These are phyloP conservation scores for Fraxinus cuspidata DNA, from an alignment of 257 asterid species.

Conservation along the genomic window DNA sequence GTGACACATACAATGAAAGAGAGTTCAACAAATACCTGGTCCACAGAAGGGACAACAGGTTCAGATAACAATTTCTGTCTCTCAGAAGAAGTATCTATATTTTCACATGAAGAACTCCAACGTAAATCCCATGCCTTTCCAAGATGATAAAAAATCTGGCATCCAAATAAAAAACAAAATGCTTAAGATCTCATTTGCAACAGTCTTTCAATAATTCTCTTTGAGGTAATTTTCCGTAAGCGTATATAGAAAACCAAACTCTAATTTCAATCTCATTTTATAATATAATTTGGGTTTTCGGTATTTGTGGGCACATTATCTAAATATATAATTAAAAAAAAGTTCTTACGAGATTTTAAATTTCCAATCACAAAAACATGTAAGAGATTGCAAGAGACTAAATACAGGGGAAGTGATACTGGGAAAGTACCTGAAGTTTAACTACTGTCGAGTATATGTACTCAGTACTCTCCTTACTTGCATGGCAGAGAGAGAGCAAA, in stretches of 20 bases:
- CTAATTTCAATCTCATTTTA: background rate
- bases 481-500: conserved; percentile 76
- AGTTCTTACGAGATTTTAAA: conserved; percentile 1
- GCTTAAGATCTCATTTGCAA: background rate
- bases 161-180: conserved; percentile 27
- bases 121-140: conserved; percentile 93
- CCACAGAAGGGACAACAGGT: conserved; percentile 58
- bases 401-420: conserved; percentile 19
- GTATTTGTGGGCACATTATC: background rate
- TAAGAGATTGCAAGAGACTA: conserved; percentile 15
- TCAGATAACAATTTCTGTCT: conserved; percentile 46
- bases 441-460: conserved; percentile 74
- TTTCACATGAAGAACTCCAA: conserved; percentile 57
- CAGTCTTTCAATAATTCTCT: background rate
- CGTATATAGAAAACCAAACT: background rate
- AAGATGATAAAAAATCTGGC: conserved; percentile 86
- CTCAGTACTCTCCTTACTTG: conserved; percentile 95
- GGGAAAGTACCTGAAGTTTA: conserved; percentile 78
- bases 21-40: conserved; percentile 57
- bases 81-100: conserved; percentile 40
- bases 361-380: conserved; percentile 21
- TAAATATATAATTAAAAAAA: too few relatives aligned
- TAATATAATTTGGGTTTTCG: background rate
- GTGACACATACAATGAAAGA: conserved; percentile 9
- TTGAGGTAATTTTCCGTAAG: background rate